These are phyloP conservation scores for Cyberlindnera nakhonratchasimensis DNA, from an alignment of 805 yeast genomes.

Conservation along the genomic window DNA sequence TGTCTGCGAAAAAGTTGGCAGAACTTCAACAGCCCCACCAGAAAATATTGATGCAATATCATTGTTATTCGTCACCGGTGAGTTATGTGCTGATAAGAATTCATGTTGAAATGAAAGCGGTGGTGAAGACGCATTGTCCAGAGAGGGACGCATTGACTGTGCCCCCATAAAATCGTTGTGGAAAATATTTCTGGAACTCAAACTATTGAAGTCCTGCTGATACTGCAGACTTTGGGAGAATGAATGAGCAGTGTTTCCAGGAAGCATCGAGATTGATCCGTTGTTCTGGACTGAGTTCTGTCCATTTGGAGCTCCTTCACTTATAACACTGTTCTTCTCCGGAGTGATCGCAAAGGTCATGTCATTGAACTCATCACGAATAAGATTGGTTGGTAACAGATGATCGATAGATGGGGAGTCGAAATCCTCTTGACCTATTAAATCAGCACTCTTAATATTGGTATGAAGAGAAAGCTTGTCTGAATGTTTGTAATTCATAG, in stretches of 20 bases:
- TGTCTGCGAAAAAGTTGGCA: slow-evolving; percentile 8
- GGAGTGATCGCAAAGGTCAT: slow-evolving; percentile 7
- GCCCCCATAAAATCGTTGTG: slow-evolving; percentile 19
- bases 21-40: slow-evolving; percentile 19
- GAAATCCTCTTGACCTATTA: slow-evolving; percentile 25
- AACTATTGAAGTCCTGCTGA: slow-evolving; percentile 15
- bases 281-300: slow-evolving; percentile 10
- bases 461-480: slow-evolving; percentile 15
- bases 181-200: slow-evolving; percentile 20
- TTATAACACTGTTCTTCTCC: neutral
- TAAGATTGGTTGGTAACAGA: slow-evolving; percentile 35
- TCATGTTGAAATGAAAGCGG: slow-evolving; percentile 21
- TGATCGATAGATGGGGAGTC: slow-evolving; percentile 34
- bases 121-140: slow-evolving; percentile 20
- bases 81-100: slow-evolving; percentile 22
- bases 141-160: slow-evolving; percentile 14
- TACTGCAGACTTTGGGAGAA: slow-evolving; percentile 7
- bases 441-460: slow-evolving; percentile 1
- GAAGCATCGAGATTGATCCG: slow-evolving; percentile 2
- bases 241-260: slow-evolving; percentile 4
- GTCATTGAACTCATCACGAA: slow-evolving; percentile 25
- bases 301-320: slow-evolving; percentile 9
- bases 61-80: slow-evolving; percentile 21
- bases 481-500: slow-evolving; percentile 6
- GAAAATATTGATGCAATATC: slow-evolving; percentile 26